Percentiles rank a stretch among this genome's conserved stretches.
These are phyloP conservation scores for Thermomucor indicae-seudaticae DNA, from an alignment of 371 early-diverging fungal genomes.

Conservation along the genomic window DNA sequence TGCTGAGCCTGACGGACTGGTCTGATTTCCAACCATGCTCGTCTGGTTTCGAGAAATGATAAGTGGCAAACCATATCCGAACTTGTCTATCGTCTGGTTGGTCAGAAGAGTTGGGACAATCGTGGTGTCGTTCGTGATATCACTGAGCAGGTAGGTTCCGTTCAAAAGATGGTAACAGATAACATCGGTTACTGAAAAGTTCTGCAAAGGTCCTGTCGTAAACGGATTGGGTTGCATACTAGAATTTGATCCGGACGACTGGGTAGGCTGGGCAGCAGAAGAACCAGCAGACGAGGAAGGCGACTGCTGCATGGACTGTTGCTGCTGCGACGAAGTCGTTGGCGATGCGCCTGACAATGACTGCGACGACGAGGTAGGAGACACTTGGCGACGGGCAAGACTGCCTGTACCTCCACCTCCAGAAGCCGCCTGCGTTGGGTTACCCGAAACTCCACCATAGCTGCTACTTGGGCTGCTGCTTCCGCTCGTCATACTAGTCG, in stretches of 20 bases:
- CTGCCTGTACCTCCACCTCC: no score
- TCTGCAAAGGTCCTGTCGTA: conserved; percentile 4
- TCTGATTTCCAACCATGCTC: conserved; percentile 2
- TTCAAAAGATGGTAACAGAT: conserved; percentile 31
- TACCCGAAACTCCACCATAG: background rate
- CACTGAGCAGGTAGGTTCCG: conserved; percentile 15
- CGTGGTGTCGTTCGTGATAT: conserved; percentile 9
- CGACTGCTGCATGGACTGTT: background rate
- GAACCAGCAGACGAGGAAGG: background rate
- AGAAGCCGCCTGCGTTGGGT: no score
- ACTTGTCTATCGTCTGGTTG: conserved; percentile 16
- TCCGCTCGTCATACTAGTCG: background rate
- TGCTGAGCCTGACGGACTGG: no score
- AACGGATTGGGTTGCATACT: conserved; percentile 4
- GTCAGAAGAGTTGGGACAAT: conserved; percentile 22
- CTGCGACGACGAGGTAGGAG: no score
- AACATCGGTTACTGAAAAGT: conserved; percentile 21
- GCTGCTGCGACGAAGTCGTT: no score
- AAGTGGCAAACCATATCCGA: conserved; percentile 21
- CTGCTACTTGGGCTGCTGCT: background rate
- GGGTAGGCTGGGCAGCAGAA: background rate
- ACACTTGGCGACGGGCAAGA: no score
- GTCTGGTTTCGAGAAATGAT: conserved; percentile 20
- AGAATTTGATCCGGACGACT: background rate
- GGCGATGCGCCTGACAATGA: no score